These are phyloP conservation scores for Porphyra umbilicalis DNA, from an alignment of 31 red algal genomes.

Conservation along the genomic window DNA sequence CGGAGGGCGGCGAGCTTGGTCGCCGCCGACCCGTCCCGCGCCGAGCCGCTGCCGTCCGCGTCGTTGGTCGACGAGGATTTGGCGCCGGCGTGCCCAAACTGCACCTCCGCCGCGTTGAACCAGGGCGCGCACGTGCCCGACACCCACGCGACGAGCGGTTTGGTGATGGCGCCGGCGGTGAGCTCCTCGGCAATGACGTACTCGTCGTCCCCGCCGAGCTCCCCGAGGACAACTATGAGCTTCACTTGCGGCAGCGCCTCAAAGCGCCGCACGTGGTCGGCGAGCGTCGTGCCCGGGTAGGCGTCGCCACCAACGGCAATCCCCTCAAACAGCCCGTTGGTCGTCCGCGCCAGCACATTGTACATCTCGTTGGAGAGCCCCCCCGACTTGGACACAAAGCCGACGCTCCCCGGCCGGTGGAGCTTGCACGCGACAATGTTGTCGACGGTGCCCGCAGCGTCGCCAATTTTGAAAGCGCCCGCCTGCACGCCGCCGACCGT, in stretches of 20 bases:
- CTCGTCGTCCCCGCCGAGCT: conserved; percentile 91
- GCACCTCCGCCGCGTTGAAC: conserved; percentile 89
- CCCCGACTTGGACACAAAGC: conserved; percentile 97
- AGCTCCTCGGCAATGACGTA: conserved; percentile 72
- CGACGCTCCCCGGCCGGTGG: conserved; percentile 91
- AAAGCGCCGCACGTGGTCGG: conserved; percentile 80
- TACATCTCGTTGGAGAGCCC: conserved; percentile 98
- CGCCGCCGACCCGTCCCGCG: conserved; percentile 63
- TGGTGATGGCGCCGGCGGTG: conserved; percentile 60
- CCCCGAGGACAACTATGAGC: conserved; percentile 89
- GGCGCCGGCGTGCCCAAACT: conserved; percentile 99
- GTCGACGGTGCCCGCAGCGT: conserved; percentile 90
- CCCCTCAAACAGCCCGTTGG: conserved; percentile 86
- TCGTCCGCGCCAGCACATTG: conserved; percentile 72
- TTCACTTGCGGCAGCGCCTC: conserved; percentile 65
- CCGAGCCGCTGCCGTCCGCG: conserved; percentile 1
- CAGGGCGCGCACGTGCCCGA: conserved; percentile 82
- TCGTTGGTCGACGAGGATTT: conserved; percentile 22
- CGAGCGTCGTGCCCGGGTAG: conserved; percentile 69
- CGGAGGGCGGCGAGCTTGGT: conserved; percentile 75
- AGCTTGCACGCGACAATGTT: conserved; percentile 92
- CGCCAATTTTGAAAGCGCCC: conserved; percentile 89
- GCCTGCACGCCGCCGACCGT: conserved; percentile 94
- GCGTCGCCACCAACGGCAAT: conserved; percentile 96
- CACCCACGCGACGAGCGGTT: conserved; percentile 95